Conservation (phyloP, 2,329 filamentous ascomycete genomes). For the Pezicula radicicola region DNA sequence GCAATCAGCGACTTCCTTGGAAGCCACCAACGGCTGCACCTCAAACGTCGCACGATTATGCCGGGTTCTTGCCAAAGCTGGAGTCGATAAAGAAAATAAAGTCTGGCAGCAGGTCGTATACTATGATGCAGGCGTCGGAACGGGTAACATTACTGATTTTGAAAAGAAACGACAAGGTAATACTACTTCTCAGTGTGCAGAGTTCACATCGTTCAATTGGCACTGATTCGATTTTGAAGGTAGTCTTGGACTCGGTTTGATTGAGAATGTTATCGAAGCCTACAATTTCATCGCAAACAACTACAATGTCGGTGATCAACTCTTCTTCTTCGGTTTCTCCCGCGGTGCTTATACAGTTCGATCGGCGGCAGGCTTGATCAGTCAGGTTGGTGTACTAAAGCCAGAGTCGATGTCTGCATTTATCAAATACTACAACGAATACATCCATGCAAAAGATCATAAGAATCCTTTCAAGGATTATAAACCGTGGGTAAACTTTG, state of each 20-base stretch:
- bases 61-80: constrained; percentile 7
- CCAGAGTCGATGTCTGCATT: constrained; percentile 29
- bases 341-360: constrained; percentile 34
- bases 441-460: constrained; percentile 5
- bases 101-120: constrained; percentile 8
- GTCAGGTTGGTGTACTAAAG: constrained; percentile 32
- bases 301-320: constrained; percentile 31
- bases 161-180: constrained; percentile 9
- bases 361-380: constrained; percentile 28
- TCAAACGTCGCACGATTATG: constrained; percentile 11
- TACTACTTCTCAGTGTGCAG: too few species aligned
- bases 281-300: constrained; percentile 43
- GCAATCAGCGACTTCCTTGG: constrained; percentile 8
- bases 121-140: constrained; percentile 13
- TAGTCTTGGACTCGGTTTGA: constrained; percentile 3
- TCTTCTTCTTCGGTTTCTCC: constrained; percentile 34
- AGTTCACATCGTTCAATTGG: background rate
- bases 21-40: constrained; percentile 1
- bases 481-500: background rate
- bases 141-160: constrained; percentile 5
- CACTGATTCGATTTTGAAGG: background rate
- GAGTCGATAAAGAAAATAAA: constrained; percentile 4
- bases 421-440: constrained; percentile 26
- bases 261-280: constrained; percentile 3
- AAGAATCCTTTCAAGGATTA: background rate